Conservation (phyloP, 306 rosid species). For the Lotus japonicus region DNA sequence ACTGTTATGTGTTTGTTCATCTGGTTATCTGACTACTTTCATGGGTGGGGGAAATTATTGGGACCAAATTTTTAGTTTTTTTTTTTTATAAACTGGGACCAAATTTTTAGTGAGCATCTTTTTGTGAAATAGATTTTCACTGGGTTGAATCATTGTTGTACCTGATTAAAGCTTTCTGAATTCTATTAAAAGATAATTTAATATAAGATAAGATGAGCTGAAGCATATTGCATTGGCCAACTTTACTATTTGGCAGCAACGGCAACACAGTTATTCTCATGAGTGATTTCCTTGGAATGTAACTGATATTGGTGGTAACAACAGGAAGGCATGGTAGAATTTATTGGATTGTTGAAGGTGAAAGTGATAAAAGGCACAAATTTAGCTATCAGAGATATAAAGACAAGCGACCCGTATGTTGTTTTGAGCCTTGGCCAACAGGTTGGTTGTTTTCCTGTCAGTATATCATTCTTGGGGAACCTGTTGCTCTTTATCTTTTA, state of each 20-base stretch:
- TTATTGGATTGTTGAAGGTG: slow-evolving; percentile 86
- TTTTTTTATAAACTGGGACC: no score
- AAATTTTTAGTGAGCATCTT: neutral
- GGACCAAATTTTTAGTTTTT: no score
- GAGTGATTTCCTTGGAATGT: slow-evolving; percentile 23
- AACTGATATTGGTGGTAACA: slow-evolving; percentile 36
- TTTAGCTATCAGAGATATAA: slow-evolving; percentile 94
- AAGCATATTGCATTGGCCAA: slow-evolving; percentile 21
- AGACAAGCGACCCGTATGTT: slow-evolving; percentile 96
- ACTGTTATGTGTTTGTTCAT: slow-evolving; percentile 19
- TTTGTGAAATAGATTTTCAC: slow-evolving; percentile 10
- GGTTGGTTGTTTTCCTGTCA: slow-evolving; percentile 42
- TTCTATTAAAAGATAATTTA: neutral
- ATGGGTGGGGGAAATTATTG: slow-evolving; percentile 11
- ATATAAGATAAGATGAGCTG: slow-evolving; percentile 15
- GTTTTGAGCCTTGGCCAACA: slow-evolving; percentile 78
- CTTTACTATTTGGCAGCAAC: slow-evolving; percentile 15
- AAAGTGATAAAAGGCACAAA: slow-evolving; percentile 79
- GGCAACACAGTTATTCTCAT: slow-evolving; percentile 5
- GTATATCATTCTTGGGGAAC: slow-evolving; percentile 8
- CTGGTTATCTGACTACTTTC: slow-evolving; percentile 12
- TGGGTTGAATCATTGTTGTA: slow-evolving; percentile 4
- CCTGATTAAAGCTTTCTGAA: slow-evolving; percentile 1
- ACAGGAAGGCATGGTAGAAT: slow-evolving; percentile 95
- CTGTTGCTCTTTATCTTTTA: slow-evolving; percentile 9